Evolutionary conservation across 2,329 filamentous ascomycete species (phyloP).

Genomic region (Calonectria leucothoes): DNA sequence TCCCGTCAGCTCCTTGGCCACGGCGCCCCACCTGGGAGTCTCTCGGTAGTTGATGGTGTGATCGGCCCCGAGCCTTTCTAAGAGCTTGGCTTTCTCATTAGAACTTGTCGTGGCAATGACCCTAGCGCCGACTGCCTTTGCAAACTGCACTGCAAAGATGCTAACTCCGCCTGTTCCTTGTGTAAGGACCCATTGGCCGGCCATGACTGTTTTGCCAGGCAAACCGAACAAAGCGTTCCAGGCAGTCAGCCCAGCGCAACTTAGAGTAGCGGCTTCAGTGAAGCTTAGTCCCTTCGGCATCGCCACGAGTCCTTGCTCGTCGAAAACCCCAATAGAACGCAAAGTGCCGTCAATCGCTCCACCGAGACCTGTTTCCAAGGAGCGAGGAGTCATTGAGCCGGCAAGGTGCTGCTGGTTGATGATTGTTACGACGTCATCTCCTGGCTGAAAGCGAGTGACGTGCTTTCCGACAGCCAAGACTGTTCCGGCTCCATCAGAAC

Average conservation of each 20-base stretch:
- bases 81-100: constrained; percentile 46
- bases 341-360: constrained; percentile 45
- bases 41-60: constrained; percentile 58
- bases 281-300: constrained; percentile 63
- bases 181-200: constrained; percentile 52
- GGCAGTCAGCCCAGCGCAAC: constrained; percentile 65
- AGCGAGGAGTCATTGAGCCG: constrained; percentile 44
- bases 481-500: constrained; percentile 18
- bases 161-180: constrained; percentile 57
- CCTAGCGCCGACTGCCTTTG: constrained; percentile 52
- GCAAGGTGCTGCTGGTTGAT: constrained; percentile 68
- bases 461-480: constrained; percentile 6
- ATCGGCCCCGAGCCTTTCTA: constrained; percentile 54
- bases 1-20: constrained; percentile 49
- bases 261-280: constrained; percentile 60
- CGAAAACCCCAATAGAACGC: constrained; percentile 44
- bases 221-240: constrained; percentile 69
- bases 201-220: constrained; percentile 40
- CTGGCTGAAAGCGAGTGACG: constrained; percentile 11
- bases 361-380: constrained; percentile 27
- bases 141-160: constrained; percentile 55
- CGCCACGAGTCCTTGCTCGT: constrained; percentile 68
- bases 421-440: constrained; percentile 47
- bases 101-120: constrained; percentile 57
- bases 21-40: constrained; percentile 52